These are phyloP conservation scores for Candida freyschussii DNA, from an alignment of 1,139 yeast species.

Conservation along the genomic window DNA sequence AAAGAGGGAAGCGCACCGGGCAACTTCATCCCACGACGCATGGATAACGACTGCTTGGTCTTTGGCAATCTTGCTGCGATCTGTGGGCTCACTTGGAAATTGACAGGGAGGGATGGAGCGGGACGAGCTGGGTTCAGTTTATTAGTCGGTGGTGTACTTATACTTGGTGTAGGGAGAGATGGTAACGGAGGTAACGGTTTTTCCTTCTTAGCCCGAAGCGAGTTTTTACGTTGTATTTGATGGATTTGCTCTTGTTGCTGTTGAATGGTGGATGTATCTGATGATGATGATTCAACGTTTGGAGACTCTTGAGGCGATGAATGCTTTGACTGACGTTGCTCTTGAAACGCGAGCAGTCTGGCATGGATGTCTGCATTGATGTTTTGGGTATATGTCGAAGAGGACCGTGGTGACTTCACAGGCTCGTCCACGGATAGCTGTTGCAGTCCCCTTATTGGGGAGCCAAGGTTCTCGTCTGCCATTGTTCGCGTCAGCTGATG, in stretches of 20 bases:
- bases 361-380: constrained; percentile 70
- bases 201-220: constrained; percentile 13
- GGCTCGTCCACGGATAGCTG: constrained; percentile 14
- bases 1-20: constrained; percentile 16
- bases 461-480: constrained; percentile 10
- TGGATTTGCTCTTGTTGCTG: constrained; percentile 12
- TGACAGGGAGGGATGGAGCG: constrained; percentile 20
- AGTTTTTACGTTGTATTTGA: constrained; percentile 11
- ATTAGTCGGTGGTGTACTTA: constrained; percentile 2
- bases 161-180: constrained; percentile 2
- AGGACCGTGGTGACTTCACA: constrained; percentile 19
- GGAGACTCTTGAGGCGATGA: constrained; percentile 4
- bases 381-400: constrained; percentile 19
- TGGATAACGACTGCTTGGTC: constrained; percentile 48
- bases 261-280: constrained; percentile 4
- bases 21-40: constrained; percentile 42
- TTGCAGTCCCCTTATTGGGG: constrained; percentile 13
- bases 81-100: constrained; percentile 24
- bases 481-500: too few relatives aligned
- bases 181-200: constrained; percentile 36
- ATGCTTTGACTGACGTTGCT: constrained; percentile 37
- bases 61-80: constrained; percentile 27
- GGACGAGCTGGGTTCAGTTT: constrained; percentile 18
- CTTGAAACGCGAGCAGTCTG: constrained; percentile 68
- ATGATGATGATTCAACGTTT: constrained; percentile 1